Conservation (phyloP, 805 yeast species). For the Teunomyces funiuensis region DNA sequence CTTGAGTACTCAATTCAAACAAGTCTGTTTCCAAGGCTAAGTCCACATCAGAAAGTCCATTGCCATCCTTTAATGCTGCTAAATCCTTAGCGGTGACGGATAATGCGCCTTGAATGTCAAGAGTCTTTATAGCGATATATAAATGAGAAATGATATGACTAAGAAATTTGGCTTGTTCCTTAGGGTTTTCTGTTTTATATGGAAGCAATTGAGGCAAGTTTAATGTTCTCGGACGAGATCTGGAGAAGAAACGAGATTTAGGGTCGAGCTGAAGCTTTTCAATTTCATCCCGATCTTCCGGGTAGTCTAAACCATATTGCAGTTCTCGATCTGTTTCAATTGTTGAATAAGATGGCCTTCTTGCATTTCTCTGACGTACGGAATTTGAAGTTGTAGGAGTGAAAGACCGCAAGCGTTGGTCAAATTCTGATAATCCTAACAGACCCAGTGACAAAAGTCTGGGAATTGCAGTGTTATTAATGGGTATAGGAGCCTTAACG, state of each 20-base stretch:
- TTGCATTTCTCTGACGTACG: constrained; percentile 1
- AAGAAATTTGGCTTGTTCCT: constrained; percentile 70
- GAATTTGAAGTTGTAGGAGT: constrained; percentile 24
- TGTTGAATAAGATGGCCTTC: constrained; percentile 22
- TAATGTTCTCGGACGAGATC: constrained; percentile 41
- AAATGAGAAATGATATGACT: constrained; percentile 79
- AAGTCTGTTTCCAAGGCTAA: constrained; percentile 55
- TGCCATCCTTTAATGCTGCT: constrained; percentile 38
- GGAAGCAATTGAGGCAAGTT: constrained; percentile 57
- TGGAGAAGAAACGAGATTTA: constrained; percentile 36
- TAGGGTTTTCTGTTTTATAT: constrained; percentile 65
- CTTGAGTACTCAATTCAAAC: constrained; percentile 30
- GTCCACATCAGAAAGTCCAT: constrained; percentile 39
- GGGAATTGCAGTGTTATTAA: constrained; percentile 10
- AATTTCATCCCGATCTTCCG: constrained; percentile 37
- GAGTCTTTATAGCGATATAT: constrained; percentile 71
- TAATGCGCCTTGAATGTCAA: constrained; percentile 72
- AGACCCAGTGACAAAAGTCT: constrained; percentile 7
- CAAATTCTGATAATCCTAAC: constrained; percentile 1
- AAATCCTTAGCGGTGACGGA: constrained; percentile 68
- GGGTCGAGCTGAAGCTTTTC: constrained; percentile 31
- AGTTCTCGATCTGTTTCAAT: constrained; percentile 18
- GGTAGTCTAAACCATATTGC: constrained; percentile 54
- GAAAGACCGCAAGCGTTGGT: constrained; percentile 18
- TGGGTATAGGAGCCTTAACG: constrained; percentile 21